Base-by-base conservation (phyloP, 108 stramenopile species). In the Nitzschia sp. region DNA sequence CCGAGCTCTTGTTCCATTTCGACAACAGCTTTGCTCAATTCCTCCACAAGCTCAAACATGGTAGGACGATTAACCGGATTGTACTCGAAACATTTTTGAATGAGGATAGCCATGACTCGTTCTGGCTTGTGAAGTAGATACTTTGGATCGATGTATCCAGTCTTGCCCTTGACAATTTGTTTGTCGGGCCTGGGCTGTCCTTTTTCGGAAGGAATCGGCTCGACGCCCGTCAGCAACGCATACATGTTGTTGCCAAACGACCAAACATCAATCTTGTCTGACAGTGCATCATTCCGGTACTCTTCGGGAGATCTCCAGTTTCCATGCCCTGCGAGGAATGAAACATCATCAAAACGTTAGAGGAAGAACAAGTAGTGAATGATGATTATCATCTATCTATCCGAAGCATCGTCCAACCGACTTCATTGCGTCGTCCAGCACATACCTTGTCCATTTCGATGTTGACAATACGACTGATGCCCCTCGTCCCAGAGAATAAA, bases 221-320 rank as follows among this genome's bases (percentile, higher is more conserved):
- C 60, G 6, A 26, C 31, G 23, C 80, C 81, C 1, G 81, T 84
- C 47, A 87, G 53, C 33, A 87, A 31, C 4, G 79, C 36, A 45
- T 87, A 87, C 22, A 84, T 69, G 38, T 82, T 78, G 70, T 84
- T 84, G 9, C 83, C 83, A 19, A 87, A 46, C 38, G 74, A 75
- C 47, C 69, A 87, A 0, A 87, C 60, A 53, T 87, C 86, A n/a
- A 84, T 55, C 58, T 84, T 82, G 31, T 89, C 88, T 23, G 45
- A 76, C 36, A 78, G 27, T 26, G 72, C 62, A 41, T 73, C 72
- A 44, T 82, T 58, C 11, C 67, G 57, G 57, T 77, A 78, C 48
- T 89, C 88, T 45, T 89, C 85, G 9, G 88, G 88, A 17, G 88
- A 62, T 45, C 84, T 73, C 48, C 55, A 77, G 19, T 68, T 77